Base-by-base conservation (phyloP, 768 basidiomycete species). In the Clitopilus hobsonii region DNA sequence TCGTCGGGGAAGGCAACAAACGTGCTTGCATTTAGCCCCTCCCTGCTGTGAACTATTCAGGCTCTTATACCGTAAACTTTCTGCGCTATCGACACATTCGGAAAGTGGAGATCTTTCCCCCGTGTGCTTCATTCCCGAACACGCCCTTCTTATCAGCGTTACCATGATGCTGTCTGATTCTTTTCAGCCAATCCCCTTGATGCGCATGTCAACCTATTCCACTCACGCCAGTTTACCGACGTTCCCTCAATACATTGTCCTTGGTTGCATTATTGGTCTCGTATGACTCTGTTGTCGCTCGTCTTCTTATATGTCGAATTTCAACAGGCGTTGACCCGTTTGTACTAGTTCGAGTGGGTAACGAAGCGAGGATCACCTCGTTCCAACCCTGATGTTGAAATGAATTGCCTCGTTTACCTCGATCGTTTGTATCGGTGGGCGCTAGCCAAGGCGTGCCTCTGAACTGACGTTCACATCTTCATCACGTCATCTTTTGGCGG, bases 21-120 rank as follows among this genome's bases (percentile, higher is more conserved):
- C 75, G 75, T 77, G 74, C 71, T 64, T 76, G 70, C 74, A 74
- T 74, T 67, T 60, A 70, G 54, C 55, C 53, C 45, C 62, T 47
- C 52, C 56, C 58, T 25, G 26, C 49, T 56, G 41, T 45, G 69
- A 62, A 71, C 69, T 61, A 61, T 67, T 68, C 63, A 57, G 65
- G 70, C 67, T 67, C 72, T 70, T 73, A 73, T 74, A 74, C 57
- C 64, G 63, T 55, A 60, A 58, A 61, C 53, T 64, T 63, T 56
- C 58, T 61, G 59, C 60, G 57, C 64, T 64, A 57, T 62, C 55
- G 61, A 56, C 63, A 47, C 57, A 54, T 60, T 63, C 60, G 60
- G 60, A 61, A 57, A 49, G 49, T 50, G 52, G 50, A 24, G 26
- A 54, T 41, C 50, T 54, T 45, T 52, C 52, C 38, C 47, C 38